These are phyloP conservation scores for Phaeodactylum tricornutum DNA, from an alignment of 108 stramenopile genomes.

Conservation along the genomic window DNA sequence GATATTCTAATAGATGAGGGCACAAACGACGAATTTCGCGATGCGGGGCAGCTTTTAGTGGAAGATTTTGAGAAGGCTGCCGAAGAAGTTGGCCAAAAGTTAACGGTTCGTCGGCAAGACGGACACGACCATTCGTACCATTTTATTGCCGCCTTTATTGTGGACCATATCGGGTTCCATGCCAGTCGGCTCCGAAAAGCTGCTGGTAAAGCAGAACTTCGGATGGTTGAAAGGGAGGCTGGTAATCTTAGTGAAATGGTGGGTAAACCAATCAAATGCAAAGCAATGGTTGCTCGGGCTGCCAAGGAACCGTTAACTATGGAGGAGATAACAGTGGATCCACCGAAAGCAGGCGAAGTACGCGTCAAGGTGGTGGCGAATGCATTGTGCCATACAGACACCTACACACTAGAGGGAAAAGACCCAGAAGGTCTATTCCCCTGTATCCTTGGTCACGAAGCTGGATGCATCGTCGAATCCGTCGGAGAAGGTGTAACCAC, in stretches of 20 bases:
- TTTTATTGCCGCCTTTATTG: conserved; percentile 82
- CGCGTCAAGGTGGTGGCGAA: conserved; percentile 86
- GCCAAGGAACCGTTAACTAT: conserved; percentile 58
- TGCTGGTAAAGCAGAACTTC: neutral
- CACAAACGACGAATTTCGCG: conserved; percentile 54
- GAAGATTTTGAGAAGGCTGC: conserved; percentile 47
- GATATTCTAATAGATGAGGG: conserved; percentile 83
- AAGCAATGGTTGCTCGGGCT: conserved; percentile 79
- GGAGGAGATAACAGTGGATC: conserved; percentile 85
- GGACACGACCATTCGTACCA: conserved; percentile 94
- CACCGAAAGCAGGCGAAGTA: conserved; percentile 72
- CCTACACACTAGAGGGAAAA: conserved; percentile 79
- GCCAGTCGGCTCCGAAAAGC: conserved; percentile 23
- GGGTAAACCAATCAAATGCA: conserved; percentile 77
- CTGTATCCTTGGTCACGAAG: conserved; percentile 78
- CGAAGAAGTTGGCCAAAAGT: conserved; percentile 40
- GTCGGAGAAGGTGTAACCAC: conserved; percentile 85
- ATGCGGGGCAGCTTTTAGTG: conserved; percentile 8
- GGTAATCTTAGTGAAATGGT: conserved; percentile 18
- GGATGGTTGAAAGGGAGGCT: too few relatives aligned
- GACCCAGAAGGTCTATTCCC: conserved; percentile 91
- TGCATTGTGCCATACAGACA: conserved; percentile 91
- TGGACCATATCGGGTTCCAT: conserved; percentile 83
- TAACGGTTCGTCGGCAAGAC: conserved; percentile 68
- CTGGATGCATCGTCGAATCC: conserved; percentile 79